Evolutionary conservation across 2,329 filamentous ascomycete genomes (phyloP), one percentile per base, ranked within the genome.

Genomic region (Sphaerulina populicola): DNA sequence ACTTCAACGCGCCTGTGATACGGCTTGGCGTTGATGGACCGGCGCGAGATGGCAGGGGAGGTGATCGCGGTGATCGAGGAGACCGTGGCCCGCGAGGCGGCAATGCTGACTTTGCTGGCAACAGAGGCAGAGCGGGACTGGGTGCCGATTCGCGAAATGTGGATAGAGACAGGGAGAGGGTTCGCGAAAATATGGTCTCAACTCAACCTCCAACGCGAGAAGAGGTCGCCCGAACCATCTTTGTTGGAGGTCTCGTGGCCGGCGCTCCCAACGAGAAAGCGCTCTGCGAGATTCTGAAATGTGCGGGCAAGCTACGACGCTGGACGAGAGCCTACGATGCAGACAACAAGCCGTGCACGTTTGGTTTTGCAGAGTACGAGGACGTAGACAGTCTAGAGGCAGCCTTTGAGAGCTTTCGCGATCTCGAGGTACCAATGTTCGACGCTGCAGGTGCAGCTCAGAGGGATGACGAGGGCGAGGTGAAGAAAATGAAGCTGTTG

Each of bases 1-100:
- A 98, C 74, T 95, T 97, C 75, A 94, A 87, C 64, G 93, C 93
- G 33, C 90, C 91, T 51, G 89, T 97, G 54, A 97, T 98, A 65
- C 86, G 93, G 49, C 79, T 98, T 41, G 93, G 91, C 38, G 91
- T 89, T 1, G 79, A 83, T 3, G 79, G 73, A 15, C 29, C 38
- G 69, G 81, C 2, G 71, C 78, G n/a, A 88, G 88, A 64, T 75
- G 74, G 59, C 33, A 68, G 69, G 15, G 75, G 77, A 39, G 72
- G 75, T 56, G 76, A 80, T 35, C 47, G 47, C 43, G 55, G 43
- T n/a, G 53, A 57, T 44, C 41, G 58, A 45, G 56, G 58, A 15
- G 54, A 53, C 12, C 44, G 57, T 31, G 57, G 51, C 4, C 53
- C 56, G 10, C 44, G 64, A 53, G 60, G 61, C 47, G 68, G 68